phyloP scores from a whole-genome alignment of 257 asterid species.

The Rehmannia glutinosa region DNA sequence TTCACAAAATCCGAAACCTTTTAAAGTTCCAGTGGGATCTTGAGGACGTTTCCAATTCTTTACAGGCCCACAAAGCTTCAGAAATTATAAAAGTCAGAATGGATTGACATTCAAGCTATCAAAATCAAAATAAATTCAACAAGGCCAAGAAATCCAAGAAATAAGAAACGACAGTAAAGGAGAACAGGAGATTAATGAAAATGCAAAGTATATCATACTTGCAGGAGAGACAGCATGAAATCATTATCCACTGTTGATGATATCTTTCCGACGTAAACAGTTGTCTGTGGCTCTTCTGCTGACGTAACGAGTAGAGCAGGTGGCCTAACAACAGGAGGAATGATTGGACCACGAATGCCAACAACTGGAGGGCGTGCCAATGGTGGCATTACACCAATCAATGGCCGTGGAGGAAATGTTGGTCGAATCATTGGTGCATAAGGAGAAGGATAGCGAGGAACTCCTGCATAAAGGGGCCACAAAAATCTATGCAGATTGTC shows the following conservation, averaged over 20 bases:
- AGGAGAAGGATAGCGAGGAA: conserved; percentile 65
- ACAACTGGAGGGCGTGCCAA: conserved; percentile 70
- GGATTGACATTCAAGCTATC: conserved; percentile 11
- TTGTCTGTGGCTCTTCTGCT: conserved; percentile 80
- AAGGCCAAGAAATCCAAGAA: not conserved
- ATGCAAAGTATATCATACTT: conserved; percentile 40
- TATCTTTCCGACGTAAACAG: conserved; percentile 90
- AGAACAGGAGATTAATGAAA: conserved; percentile 2
- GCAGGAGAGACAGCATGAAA: conserved; percentile 81
- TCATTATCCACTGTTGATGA: conserved; percentile 89
- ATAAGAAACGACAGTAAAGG: not conserved
- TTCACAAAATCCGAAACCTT: conserved; percentile 94
- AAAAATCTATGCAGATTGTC: conserved; percentile 73
- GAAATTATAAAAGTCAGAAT: conserved; percentile 25
- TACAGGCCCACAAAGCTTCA: conserved; percentile 95
- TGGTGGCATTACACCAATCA: conserved; percentile 61
- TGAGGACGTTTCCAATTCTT: conserved; percentile 98
- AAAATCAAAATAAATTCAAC: not conserved
- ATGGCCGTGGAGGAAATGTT: conserved; percentile 64
- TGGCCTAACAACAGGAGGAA: conserved; percentile 58
- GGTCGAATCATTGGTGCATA: conserved; percentile 65
- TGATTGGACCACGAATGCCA: conserved; percentile 67
- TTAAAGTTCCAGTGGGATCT: conserved; percentile 85
- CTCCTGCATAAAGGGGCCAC: conserved; percentile 66
- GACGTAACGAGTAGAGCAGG: conserved; percentile 38